Evolutionary conservation across 192 early-diverging fungal species (phyloP), one percentile per base, ranked within the genome.

Genomic region (Lobosporangium transversale): DNA sequence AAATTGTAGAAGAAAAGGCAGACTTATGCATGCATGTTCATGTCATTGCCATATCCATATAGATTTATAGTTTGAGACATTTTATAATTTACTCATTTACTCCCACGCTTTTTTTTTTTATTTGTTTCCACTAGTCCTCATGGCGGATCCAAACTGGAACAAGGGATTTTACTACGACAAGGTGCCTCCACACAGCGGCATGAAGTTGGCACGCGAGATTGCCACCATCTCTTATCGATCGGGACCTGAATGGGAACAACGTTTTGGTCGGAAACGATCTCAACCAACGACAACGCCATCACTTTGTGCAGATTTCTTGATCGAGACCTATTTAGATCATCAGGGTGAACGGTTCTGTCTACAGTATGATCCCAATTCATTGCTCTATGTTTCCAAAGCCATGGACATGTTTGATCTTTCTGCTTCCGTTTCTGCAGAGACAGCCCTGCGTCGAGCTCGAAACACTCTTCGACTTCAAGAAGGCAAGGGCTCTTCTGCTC

Each of bases 381-480:
- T 96, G 18, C 68, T 99, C 15, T 98, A 97, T 68, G 88, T 98
- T 21, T 95, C 94, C 54, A 97, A 97, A 74, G 92, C 97, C 42
- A 98, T 99, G 97, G 97, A 99, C 63, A 88, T 99, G 90, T 99
- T 99, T 85, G 95, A 99, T 73, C 92, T 99, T 82, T 92, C 90
- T 31, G 68, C 67, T 1, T 87, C 89, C 8, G 74, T 81, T 23
- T 71, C 82, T 3, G 61, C 69, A 32, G 67, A 69, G 23, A 76
- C 90, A 2, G 51, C 52, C 0, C 17, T 58, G 8, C 85, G 86
- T 37, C 75, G 89, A 30, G 55, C 74, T 7, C 30, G 50, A 12
- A 88, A 84, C 56, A 69, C 59, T 4, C 44, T 58, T 11, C 57
- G 58, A 60, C 42, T 69, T 7, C 55, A 70, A 37, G 54, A 75